These are phyloP conservation scores for Forsythia suspensa DNA, from an alignment of 257 asterid species.

Conservation along the genomic window DNA sequence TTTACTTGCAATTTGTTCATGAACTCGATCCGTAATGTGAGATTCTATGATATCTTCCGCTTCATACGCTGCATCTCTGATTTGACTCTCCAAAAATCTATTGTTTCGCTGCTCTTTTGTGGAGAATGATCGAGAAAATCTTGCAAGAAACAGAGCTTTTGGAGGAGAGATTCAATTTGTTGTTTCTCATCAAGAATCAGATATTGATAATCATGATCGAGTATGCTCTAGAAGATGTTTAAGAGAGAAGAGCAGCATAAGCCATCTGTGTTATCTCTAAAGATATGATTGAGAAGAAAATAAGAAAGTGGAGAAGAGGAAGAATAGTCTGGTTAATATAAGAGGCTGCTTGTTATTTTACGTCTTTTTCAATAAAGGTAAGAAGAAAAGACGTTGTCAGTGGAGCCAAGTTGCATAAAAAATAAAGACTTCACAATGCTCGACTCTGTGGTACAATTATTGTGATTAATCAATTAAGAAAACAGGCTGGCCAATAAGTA, in stretches of 20 bases:
- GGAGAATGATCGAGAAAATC: background rate
- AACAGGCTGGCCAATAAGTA: too few species aligned
- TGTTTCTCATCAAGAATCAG: background rate
- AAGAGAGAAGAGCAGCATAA: conserved; percentile 16
- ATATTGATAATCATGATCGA: background rate
- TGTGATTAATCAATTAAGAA: too few species aligned
- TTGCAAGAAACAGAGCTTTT: background rate
- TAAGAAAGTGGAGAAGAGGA: too few species aligned
- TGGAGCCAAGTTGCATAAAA: too few species aligned
- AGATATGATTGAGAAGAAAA: too few species aligned
- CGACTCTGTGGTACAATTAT: too few species aligned
- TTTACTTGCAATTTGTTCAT: background rate
- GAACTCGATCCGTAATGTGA: background rate
- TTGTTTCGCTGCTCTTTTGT: background rate
- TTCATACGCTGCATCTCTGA: conserved; percentile 20
- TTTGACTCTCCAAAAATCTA: background rate
- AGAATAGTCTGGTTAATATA: too few species aligned
- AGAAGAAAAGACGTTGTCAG: too few species aligned
- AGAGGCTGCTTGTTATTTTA: too few species aligned
- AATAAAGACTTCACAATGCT: too few species aligned
- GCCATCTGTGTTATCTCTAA: conserved; percentile 2
- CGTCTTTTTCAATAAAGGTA: too few species aligned
- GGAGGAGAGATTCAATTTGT: background rate
- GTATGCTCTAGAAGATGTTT: background rate
- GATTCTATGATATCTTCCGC: conserved; percentile 25